Evolutionary conservation across 1,139 yeast species (phyloP), one percentile per base, ranked within the genome.

Genomic region (Taiozyma sp.): DNA sequence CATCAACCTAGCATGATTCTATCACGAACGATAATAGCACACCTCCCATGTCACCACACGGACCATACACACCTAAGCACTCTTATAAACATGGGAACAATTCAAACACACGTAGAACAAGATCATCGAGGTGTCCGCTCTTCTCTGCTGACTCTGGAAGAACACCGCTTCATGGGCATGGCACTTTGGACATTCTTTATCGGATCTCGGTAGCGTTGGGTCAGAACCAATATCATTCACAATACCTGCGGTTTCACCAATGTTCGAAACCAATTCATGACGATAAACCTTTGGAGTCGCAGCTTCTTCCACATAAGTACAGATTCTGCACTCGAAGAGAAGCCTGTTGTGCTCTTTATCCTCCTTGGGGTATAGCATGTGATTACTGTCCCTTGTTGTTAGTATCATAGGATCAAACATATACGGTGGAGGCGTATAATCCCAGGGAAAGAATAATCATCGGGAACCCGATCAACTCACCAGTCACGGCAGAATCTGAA

Each of bases 291-390:
- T 80, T 22, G 97, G 85, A 61, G 87, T 81, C 52, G 85, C 95
- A 0, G 99, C 97, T 55, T 86, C 79, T 68, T 93, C 98, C 3
- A 96, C 88, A 68, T 93, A 93, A 47, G 89, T 83, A 68, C 99
- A 93, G 67, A 93, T 93, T 62, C 99, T 83, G 71, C 99, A 93
- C 51, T 96, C 93, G 67, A 88, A 93, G 52, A 93, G 75, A 54
- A 93, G 77, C 59, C 95, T 73, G 60, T 72, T 75, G 58, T 73
- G 71, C 48, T 74, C 75, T 65, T 87, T 88, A 68, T 95, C 99
- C 72, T 95, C 99, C 61, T 88, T 83, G n/a, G 99, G 99, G 68
- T 93, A 95, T 72, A 93, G 80, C 99, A 93, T 91, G 67, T 95
- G 95, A 77, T 95, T 95, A 43, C 41, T 37, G 24, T 3, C 3